phyloP scores from a whole-genome alignment of 768 basidiomycete genomes.

The Termitomyces sp. region DNA sequence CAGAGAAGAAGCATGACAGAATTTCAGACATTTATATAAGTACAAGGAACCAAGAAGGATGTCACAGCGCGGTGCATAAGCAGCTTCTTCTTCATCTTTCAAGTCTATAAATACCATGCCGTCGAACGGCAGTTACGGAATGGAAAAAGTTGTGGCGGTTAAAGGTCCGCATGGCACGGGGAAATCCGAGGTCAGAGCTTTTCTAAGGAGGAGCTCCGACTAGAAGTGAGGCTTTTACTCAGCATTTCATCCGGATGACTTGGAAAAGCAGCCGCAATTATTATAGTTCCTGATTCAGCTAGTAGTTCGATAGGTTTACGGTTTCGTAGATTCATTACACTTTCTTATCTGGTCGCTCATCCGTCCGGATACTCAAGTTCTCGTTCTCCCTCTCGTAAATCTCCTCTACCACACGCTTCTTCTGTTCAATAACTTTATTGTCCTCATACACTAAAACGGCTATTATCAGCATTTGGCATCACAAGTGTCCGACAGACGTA shows the following conservation, averaged over 20 bases:
- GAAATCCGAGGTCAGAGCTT: too few relatives aligned
- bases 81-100: too few relatives aligned
- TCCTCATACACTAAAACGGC: constrained; percentile 33
- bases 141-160: not conserved
- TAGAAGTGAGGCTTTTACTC: not conserved
- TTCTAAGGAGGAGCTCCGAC: too few relatives aligned
- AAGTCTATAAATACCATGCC: not conserved
- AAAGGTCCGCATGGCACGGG: too few relatives aligned
- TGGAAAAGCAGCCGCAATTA: too few relatives aligned
- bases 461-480: not conserved
- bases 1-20: not conserved
- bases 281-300: too few relatives aligned
- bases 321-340: not conserved
- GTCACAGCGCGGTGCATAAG: not conserved
- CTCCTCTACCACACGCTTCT: constrained; percentile 35
- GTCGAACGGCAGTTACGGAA: too few relatives aligned
- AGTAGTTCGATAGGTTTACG: too few relatives aligned
- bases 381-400: constrained; percentile 19
- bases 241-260: not conserved
- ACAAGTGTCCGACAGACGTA: too few relatives aligned
- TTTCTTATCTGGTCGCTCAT: not conserved
- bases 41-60: not conserved
- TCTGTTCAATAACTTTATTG: constrained; percentile 34
- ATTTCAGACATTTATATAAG: not conserved
- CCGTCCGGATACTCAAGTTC: not conserved